A percentile compares a stretch with the other conserved stretches of the same genome.
These are phyloP conservation scores for Asterochloris erici DNA, from an alignment of 139 green algal genomes.

Conservation along the genomic window DNA sequence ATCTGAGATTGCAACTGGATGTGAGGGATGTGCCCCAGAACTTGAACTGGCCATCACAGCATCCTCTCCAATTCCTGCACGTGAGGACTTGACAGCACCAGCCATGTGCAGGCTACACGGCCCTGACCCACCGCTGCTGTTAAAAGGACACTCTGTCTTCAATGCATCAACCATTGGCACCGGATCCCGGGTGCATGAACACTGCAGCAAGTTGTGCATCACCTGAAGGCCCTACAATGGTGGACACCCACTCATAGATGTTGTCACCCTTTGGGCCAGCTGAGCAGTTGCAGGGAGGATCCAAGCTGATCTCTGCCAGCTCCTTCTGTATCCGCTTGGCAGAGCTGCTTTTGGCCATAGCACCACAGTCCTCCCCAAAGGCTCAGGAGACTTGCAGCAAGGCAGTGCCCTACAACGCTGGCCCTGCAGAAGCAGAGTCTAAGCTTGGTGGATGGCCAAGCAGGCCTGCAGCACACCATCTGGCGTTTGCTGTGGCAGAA, in stretches of 20 bases:
- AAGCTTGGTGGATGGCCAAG: no score
- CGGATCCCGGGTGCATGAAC: no score
- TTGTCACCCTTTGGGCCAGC: conserved; percentile 98
- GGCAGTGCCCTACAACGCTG: no score
- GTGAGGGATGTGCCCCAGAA: neutral
- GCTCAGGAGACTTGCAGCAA: no score
- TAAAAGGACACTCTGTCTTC: neutral
- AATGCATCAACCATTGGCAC: neutral
- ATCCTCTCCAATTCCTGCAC: neutral
- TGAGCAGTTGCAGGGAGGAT: conserved; percentile 90
- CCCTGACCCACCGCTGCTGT: neutral
- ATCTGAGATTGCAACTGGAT: neutral
- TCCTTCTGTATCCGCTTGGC: conserved; percentile 90
- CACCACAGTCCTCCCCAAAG: no score
- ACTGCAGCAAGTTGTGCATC: neutral
- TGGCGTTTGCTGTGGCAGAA: no score
- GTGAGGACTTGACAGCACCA: neutral
- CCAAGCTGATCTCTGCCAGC: conserved; percentile 90
- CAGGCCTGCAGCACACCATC: no score
- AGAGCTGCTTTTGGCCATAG: no score
- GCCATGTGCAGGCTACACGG: neutral
- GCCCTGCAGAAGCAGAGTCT: no score
- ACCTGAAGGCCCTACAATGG: conserved; percentile 88
- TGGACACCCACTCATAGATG: conserved; percentile 96
- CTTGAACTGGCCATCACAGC: neutral